Percentiles rank a stretch among this genome's conserved stretches.
phyloP scores from a whole-genome alignment of 257 asterid species.

The Paraleonurus japonicus region DNA sequence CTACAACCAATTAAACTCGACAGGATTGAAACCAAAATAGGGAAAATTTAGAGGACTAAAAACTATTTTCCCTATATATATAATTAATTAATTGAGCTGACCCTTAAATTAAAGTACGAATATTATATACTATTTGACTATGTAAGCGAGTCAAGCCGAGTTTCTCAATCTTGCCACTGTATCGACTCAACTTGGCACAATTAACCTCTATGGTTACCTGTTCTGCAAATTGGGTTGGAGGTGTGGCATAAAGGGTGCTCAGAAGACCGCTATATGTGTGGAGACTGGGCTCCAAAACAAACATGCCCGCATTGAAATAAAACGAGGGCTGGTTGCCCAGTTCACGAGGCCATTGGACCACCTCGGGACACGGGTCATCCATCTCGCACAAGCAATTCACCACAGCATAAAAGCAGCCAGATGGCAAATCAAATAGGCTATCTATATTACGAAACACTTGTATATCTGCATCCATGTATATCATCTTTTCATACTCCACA shows the following conservation, averaged over 20 bases:
- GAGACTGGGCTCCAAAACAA: conserved; percentile 43
- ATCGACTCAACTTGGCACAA: no score
- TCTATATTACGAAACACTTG: conserved; percentile 52
- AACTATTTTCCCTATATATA: no score
- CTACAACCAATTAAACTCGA: no score
- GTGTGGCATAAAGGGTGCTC: conserved; percentile 33
- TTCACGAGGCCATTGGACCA: conserved; percentile 39
- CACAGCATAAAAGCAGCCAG: conserved; percentile 43
- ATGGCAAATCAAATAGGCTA: conserved; percentile 41
- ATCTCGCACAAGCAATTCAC: conserved; percentile 49
- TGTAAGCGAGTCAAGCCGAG: no score
- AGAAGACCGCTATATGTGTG: conserved; percentile 34
- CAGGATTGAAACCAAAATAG: no score
- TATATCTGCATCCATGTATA: conserved; percentile 51
- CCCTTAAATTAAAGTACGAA: no score
- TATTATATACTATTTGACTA: no score
- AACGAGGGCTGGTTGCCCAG: conserved; percentile 39
- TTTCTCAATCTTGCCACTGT: no score
- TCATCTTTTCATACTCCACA: conserved; percentile 49
- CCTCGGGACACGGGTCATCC: conserved; percentile 27
- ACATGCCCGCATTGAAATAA: conserved; percentile 50
- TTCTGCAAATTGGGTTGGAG: conserved; percentile 53
- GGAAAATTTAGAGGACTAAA: no score
- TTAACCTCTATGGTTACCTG: conserved; percentile 33
- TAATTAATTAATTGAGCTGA: no score